Evolutionary conservation across 257 asterid genomes (phyloP).

Genomic region (Scutellaria baicalensis): DNA sequence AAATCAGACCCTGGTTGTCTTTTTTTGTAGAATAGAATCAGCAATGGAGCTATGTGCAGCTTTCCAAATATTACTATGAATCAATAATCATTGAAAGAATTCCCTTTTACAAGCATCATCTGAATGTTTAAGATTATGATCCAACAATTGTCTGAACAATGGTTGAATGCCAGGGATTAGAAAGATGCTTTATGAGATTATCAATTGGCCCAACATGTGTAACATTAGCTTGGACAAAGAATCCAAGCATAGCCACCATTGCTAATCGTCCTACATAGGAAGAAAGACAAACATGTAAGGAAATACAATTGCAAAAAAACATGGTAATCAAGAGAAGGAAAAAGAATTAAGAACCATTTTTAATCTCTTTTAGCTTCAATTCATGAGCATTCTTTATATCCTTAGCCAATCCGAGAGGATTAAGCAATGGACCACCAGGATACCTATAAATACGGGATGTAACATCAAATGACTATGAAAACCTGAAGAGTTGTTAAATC

Average conservation of each 20-base stretch:
- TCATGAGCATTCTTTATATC: slow-evolving; percentile 75
- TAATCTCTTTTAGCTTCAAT: slow-evolving; percentile 89
- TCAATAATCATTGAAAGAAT: not conserved
- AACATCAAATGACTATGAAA: not conserved
- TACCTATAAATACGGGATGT: slow-evolving; percentile 32
- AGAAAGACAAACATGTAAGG: not conserved
- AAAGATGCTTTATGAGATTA: slow-evolving; percentile 63
- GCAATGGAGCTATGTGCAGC: not conserved
- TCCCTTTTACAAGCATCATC: not conserved
- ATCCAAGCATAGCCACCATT: slow-evolving; percentile 83
- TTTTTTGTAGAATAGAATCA: too few relatives aligned
- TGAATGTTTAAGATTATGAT: slow-evolving; percentile 30
- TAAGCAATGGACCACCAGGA: slow-evolving; percentile 89
- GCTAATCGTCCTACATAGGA: slow-evolving; percentile 61
- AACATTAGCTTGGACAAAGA: slow-evolving; percentile 78
- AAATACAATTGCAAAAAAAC: not conserved
- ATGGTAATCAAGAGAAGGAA: not conserved
- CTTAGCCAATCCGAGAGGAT: slow-evolving; percentile 85
- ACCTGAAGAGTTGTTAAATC: not conserved
- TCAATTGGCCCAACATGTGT: slow-evolving; percentile 88
- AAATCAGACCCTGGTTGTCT: too few relatives aligned
- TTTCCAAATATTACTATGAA: not conserved
- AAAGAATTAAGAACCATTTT: slow-evolving; percentile 51
- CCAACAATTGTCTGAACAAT: slow-evolving; percentile 52
- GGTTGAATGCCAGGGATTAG: slow-evolving; percentile 83